Evolutionary conservation across 176 grass and related monocot genomes (phyloP).

Genomic region (Juncus effusus): DNA sequence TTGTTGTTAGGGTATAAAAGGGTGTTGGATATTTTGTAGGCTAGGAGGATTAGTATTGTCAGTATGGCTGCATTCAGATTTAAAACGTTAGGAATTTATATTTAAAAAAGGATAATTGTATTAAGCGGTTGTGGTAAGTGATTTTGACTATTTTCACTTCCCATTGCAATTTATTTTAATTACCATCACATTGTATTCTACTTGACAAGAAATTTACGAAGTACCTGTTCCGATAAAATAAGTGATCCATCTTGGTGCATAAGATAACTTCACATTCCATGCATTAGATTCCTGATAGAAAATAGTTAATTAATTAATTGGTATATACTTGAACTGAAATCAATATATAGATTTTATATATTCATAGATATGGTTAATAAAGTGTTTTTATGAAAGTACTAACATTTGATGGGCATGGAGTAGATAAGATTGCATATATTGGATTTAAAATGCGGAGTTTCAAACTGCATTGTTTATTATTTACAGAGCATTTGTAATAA

Average conservation of each 20-base stretch:
- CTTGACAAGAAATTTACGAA: neutral
- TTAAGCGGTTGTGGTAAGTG: too few relatives aligned
- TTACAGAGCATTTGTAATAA: constrained; percentile 45
- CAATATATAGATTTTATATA: neutral
- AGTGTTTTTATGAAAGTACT: neutral
- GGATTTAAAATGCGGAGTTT: constrained; percentile 33
- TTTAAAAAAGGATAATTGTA: too few relatives aligned
- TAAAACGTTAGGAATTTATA: too few relatives aligned
- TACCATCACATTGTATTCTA: neutral
- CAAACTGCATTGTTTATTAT: constrained; percentile 32
- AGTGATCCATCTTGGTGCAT: constrained; percentile 53
- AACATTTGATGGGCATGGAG: neutral
- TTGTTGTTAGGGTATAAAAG: constrained; percentile 15
- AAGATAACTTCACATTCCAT: constrained; percentile 46
- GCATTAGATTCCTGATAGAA: constrained; percentile 39
- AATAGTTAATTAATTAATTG: constrained; percentile 6
- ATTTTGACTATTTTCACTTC: too few relatives aligned
- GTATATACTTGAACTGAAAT: neutral
- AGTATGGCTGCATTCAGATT: constrained; percentile 31
- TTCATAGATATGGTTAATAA: neutral
- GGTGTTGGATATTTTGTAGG: constrained; percentile 44
- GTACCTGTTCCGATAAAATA: constrained; percentile 66
- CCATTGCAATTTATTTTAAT: neutral
- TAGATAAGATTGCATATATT: constrained; percentile 47
- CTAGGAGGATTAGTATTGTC: constrained; percentile 40